These are phyloP conservation scores for Pleurotus platypus DNA, from an alignment of 768 basidiomycete genomes.

Conservation along the genomic window DNA sequence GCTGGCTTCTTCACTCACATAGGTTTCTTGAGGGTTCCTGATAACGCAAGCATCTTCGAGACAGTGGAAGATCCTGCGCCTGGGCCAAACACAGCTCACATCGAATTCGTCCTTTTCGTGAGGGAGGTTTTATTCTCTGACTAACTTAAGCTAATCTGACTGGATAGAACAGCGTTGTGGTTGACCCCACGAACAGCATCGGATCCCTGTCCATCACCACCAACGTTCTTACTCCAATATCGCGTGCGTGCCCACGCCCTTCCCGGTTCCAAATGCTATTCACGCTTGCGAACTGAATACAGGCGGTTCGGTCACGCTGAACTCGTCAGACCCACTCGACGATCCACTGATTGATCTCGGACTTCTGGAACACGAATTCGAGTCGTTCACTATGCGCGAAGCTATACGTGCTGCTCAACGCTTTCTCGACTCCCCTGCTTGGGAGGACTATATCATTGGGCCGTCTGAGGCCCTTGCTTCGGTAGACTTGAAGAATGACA, in stretches of 20 bases:
- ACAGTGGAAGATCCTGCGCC: slow-evolving; percentile 28
- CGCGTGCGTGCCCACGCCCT: slow-evolving; percentile 20
- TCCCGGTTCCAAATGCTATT: too few species aligned
- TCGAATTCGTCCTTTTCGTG: slow-evolving; percentile 30
- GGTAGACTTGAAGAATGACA: slow-evolving; percentile 20
- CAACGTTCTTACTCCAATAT: slow-evolving; percentile 27
- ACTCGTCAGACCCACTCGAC: slow-evolving; percentile 20
- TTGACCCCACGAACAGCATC: too few species aligned
- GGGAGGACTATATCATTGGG: slow-evolving; percentile 22
- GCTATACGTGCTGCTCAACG: slow-evolving; percentile 18
- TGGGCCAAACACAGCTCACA: slow-evolving; percentile 31
- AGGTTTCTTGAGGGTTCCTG: slow-evolving; percentile 20
- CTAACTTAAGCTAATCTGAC: too few species aligned
- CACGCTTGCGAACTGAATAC: neutral
- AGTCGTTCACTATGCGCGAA: slow-evolving; percentile 18
- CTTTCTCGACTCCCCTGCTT: slow-evolving; percentile 23
- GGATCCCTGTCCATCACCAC: neutral
- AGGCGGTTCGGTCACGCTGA: slow-evolving; percentile 24
- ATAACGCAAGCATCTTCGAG: slow-evolving; percentile 23
- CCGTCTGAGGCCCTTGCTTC: slow-evolving; percentile 13
- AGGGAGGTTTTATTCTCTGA: too few species aligned
- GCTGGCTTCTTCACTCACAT: slow-evolving; percentile 10
- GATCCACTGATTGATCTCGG: slow-evolving; percentile 23
- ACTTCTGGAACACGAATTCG: slow-evolving; percentile 16
- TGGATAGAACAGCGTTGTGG: neutral